phyloP scores from a whole-genome alignment of 192 early-diverging fungal genomes.

The Backusella luteola region DNA sequence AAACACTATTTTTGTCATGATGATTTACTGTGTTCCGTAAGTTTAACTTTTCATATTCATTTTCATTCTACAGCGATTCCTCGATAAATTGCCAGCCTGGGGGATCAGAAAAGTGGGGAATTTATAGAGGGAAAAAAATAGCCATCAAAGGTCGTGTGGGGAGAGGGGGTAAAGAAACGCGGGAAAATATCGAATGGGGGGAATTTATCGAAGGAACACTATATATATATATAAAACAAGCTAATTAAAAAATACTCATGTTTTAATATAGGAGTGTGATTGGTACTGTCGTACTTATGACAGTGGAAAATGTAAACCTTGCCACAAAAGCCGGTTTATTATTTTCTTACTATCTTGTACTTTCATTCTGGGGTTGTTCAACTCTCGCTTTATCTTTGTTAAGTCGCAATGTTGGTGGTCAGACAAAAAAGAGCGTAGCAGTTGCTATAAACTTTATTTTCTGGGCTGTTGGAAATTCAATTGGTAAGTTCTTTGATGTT shows the following conservation, averaged over 20 bases:
- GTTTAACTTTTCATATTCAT: background rate
- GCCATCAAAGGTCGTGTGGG: no score
- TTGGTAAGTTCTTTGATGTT: conserved; percentile 1
- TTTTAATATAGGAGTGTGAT: conserved; percentile 10
- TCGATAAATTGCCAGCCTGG: no score
- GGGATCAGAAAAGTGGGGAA: no score
- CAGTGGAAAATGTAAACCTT: conserved; percentile 8
- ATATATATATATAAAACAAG: background rate
- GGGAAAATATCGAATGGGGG: no score
- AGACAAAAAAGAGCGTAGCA: conserved; percentile 19
- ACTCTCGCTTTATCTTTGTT: conserved; percentile 18
- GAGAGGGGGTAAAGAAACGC: no score
- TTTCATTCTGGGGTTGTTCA: conserved; percentile 23
- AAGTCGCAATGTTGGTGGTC: conserved; percentile 24
- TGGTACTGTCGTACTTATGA: conserved; percentile 21
- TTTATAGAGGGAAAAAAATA: no score
- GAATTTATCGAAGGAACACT: no score
- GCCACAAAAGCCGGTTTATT: conserved; percentile 17
- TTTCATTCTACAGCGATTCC: background rate
- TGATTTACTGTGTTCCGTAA: conserved; percentile 19
- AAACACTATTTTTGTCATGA: conserved; percentile 15
- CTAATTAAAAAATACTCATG: background rate
- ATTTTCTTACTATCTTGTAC: conserved; percentile 14
- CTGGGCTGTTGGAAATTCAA: conserved; percentile 22
- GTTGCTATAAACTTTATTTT: conserved; percentile 22